These are phyloP conservation scores for Dictyostelium capitatum DNA, from an alignment of 78 protist genomes.

Conservation along the genomic window DNA sequence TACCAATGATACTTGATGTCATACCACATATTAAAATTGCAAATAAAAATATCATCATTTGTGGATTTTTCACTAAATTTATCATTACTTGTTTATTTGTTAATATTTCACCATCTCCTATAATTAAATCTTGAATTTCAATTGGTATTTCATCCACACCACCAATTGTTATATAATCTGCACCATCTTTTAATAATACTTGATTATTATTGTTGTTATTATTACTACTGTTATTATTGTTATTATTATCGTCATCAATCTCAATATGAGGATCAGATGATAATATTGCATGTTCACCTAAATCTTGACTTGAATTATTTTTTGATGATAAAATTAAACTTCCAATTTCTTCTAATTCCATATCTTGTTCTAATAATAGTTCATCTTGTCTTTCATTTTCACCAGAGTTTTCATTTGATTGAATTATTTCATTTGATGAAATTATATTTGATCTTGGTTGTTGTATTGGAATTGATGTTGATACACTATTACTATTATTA, in stretches of 20 bases:
- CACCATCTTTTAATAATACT: slow-evolving; percentile 4
- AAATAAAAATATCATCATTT: slow-evolving; percentile 20
- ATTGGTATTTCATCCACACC: not conserved
- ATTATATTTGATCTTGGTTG: slow-evolving; percentile 1
- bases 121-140: not conserved
- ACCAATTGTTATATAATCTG: not conserved
- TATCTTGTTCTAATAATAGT: slow-evolving; percentile 3
- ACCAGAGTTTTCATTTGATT: not conserved
- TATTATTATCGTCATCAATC: not conserved
- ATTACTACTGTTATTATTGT: not conserved
- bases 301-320: slow-evolving; percentile 7
- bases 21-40: slow-evolving; percentile 15
- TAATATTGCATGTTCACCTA: not conserved
- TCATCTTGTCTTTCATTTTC: not conserved
- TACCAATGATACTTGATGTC: slow-evolving; percentile 11
- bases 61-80: not conserved
- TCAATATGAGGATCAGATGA: not conserved
- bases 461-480: not conserved
- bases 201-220: not conserved
- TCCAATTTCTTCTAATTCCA: not conserved
- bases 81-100: not conserved
- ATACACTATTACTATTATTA: not conserved
- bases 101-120: not conserved
- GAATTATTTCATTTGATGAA: not conserved
- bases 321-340: slow-evolving; percentile 14